Evolutionary conservation across 495 filamentous ascomycete genomes (phyloP).

Genomic region (Pyronema omphalodes): DNA sequence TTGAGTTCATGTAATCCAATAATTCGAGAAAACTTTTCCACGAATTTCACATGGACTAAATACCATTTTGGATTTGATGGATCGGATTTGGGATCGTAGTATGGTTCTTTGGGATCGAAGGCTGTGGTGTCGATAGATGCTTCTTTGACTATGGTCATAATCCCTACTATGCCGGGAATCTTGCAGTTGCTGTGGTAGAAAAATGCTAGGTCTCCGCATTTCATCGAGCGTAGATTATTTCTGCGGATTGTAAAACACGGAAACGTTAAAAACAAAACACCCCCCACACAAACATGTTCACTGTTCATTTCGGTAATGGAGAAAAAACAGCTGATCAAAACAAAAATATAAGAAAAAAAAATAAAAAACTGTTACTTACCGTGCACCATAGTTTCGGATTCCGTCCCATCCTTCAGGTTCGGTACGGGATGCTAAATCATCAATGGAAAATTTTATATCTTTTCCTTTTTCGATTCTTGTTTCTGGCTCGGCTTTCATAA

Average conservation of each 20-base stretch:
- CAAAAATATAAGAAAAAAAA: slow-evolving; percentile 21
- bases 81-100: slow-evolving; percentile 60
- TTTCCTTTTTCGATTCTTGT: slow-evolving; percentile 67
- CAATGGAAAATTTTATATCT: slow-evolving; percentile 86
- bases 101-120: slow-evolving; percentile 57
- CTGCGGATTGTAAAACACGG: slow-evolving; percentile 20
- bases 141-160: slow-evolving; percentile 80
- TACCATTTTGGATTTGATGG: slow-evolving; percentile 77
- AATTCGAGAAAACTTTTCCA: slow-evolving; percentile 54
- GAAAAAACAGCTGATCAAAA: slow-evolving; percentile 27
- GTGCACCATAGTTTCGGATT: slow-evolving; percentile 15
- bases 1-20: slow-evolving; percentile 61
- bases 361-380: slow-evolving; percentile 1
- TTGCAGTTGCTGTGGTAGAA: slow-evolving; percentile 96
- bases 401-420: slow-evolving; percentile 83
- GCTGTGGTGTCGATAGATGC: slow-evolving; percentile 65
- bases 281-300: too few relatives aligned
- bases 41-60: slow-evolving; percentile 71
- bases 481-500: slow-evolving; percentile 90
- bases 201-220: slow-evolving; percentile 76
- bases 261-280: neutral
- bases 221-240: slow-evolving; percentile 82
- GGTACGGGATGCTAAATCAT: slow-evolving; percentile 53
- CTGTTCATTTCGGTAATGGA: neutral
- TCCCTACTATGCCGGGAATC: slow-evolving; percentile 73